phyloP scores from a whole-genome alignment of 352 stramenopile genomes.

The Phytophthora sansomeana region DNA sequence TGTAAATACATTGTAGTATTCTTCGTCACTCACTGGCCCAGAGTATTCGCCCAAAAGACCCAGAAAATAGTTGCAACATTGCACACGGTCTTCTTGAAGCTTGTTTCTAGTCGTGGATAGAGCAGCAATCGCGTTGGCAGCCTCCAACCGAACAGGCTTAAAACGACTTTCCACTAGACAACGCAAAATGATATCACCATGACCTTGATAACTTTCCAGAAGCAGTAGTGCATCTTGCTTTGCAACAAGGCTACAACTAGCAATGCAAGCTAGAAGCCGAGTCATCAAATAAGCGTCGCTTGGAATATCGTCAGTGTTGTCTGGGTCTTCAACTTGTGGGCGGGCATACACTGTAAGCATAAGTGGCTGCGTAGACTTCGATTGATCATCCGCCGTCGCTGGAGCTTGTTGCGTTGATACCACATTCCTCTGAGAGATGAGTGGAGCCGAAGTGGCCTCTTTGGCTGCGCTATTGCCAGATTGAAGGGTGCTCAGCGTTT shows the following conservation, averaged over 20 bases:
- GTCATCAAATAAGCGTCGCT: slow-evolving; percentile 69
- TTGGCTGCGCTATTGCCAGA: slow-evolving; percentile 23
- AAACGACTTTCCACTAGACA: slow-evolving; percentile 58
- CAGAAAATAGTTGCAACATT: slow-evolving; percentile 60
- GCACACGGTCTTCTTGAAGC: slow-evolving; percentile 49
- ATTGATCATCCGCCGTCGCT: slow-evolving; percentile 10
- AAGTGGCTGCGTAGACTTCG: slow-evolving; percentile 24
- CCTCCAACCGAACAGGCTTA: slow-evolving; percentile 57
- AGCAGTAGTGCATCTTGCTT: slow-evolving; percentile 42
- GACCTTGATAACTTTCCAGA: slow-evolving; percentile 45
- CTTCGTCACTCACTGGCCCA: slow-evolving; percentile 47
- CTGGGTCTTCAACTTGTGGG: slow-evolving; percentile 50
- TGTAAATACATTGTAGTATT: slow-evolving; percentile 75
- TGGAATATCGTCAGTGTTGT: slow-evolving; percentile 58
- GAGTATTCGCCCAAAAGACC: slow-evolving; percentile 58
- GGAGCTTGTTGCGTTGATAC: slow-evolving; percentile 7
- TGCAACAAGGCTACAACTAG: slow-evolving; percentile 44
- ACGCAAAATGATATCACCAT: slow-evolving; percentile 52
- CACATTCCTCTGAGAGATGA: background rate
- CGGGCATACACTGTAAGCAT: slow-evolving; percentile 44
- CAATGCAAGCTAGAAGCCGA: slow-evolving; percentile 57
- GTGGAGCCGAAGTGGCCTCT: slow-evolving; percentile 3
- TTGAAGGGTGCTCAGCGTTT: slow-evolving; percentile 49
- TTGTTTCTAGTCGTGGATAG: slow-evolving; percentile 58
- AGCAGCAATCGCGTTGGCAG: slow-evolving; percentile 52